A percentile compares a stretch with the other conserved stretches of the same genome.
These are phyloP conservation scores for Lentinula sp. DNA, from an alignment of 768 basidiomycete species.

Conservation along the genomic window DNA sequence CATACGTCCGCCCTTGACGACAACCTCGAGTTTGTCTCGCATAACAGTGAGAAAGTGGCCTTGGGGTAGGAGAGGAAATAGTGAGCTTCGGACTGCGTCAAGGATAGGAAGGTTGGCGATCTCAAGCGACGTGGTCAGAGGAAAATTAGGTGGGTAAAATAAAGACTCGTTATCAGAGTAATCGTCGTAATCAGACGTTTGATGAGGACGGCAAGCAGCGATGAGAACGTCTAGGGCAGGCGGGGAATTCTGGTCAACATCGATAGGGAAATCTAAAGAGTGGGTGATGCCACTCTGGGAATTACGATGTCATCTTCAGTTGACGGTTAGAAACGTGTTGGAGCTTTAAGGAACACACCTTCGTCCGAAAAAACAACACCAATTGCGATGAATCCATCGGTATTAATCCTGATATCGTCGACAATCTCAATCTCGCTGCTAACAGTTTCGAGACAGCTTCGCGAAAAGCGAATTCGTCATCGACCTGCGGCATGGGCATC, in stretches of 20 bases:
- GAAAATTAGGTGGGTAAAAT: constrained; percentile 67
- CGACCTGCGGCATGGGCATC: constrained; percentile 25
- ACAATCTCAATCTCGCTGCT: constrained; percentile 53
- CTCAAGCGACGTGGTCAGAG: constrained; percentile 71
- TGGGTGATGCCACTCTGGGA: constrained; percentile 70
- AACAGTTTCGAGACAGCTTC: constrained; percentile 52
- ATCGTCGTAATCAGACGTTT: constrained; percentile 43
- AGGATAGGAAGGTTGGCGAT: constrained; percentile 79
- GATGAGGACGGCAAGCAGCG: constrained; percentile 64
- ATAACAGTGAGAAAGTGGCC: constrained; percentile 67
- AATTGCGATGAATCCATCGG: constrained; percentile 64
- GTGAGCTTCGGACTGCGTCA: constrained; percentile 61
- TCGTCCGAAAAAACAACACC: constrained; percentile 73
- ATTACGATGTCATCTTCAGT: not conserved
- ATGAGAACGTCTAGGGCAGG: constrained; percentile 77
- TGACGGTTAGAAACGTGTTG: not conserved
- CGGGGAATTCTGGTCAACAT: constrained; percentile 67
- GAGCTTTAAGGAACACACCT: constrained; percentile 32
- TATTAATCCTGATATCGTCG: constrained; percentile 62
- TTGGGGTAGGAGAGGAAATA: constrained; percentile 66
- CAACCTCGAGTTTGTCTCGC: constrained; percentile 66
- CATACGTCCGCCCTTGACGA: constrained; percentile 55
- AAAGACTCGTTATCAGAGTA: constrained; percentile 61
- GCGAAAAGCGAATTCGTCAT: constrained; percentile 49
- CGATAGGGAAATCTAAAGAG: constrained; percentile 77